phyloP scores from a whole-genome alignment of 495 filamentous ascomycete species.

The Amphirosellinia nigrospora region DNA sequence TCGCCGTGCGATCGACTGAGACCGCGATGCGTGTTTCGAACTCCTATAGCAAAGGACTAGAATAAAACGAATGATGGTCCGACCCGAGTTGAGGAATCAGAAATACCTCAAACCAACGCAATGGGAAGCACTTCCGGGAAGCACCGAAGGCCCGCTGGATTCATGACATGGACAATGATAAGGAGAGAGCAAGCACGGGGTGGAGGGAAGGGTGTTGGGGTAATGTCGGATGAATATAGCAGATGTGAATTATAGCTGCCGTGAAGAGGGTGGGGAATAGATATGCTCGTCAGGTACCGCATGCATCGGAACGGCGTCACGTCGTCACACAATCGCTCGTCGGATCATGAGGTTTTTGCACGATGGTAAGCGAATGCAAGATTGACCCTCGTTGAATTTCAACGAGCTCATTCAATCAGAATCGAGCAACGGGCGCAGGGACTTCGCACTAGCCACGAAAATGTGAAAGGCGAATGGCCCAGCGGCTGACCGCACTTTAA shows the following conservation, averaged over 20 bases:
- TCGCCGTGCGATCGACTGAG: background rate
- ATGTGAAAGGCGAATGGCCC: constrained; percentile 33
- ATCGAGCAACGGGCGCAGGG: constrained; percentile 30
- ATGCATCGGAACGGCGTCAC: constrained; percentile 15
- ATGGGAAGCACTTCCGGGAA: constrained; percentile 37
- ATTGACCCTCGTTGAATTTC: constrained; percentile 36
- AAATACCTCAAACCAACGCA: constrained; percentile 49
- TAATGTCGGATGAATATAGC: constrained; percentile 30
- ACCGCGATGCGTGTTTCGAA: constrained; percentile 2
- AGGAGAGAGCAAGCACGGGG: constrained; percentile 23
- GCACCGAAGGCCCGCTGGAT: constrained; percentile 34
- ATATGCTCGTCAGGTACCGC: constrained; percentile 17
- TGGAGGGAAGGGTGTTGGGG: constrained; percentile 31
- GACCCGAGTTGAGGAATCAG: constrained; percentile 47
- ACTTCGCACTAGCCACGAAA: constrained; percentile 36
- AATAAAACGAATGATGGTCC: constrained; percentile 2
- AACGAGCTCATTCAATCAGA: constrained; percentile 39
- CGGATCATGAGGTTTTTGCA: constrained; percentile 13
- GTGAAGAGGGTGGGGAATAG: constrained; percentile 23
- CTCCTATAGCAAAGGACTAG: background rate
- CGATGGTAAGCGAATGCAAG: constrained; percentile 18
- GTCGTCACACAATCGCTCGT: constrained; percentile 17
- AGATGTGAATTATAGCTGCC: constrained; percentile 18
- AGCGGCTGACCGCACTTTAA: constrained; percentile 55
- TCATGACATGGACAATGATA: constrained; percentile 32